Conservation (phyloP, 1,139 yeast species). For the Suhomyces ambrosiae region DNA sequence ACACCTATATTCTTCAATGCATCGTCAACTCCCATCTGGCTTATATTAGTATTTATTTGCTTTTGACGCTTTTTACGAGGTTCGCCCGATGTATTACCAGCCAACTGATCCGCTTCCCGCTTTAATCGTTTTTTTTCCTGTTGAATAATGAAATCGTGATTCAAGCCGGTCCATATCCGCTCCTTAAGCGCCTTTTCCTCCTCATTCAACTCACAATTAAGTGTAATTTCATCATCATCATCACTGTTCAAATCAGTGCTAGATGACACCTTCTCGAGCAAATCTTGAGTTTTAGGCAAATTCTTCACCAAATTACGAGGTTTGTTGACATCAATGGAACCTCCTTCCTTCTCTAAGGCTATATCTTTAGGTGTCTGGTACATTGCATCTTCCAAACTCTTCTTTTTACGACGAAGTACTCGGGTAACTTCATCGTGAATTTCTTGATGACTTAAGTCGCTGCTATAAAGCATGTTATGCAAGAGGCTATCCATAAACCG, state of each 20-base stretch:
- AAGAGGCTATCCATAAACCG: conserved; percentile 10
- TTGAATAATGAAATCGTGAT: conserved; percentile 80
- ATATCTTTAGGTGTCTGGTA: conserved; percentile 30
- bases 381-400: conserved; percentile 21
- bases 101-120: conserved; percentile 80
- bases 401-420: conserved; percentile 27
- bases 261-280: conserved; percentile 56
- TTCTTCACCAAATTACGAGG: conserved; percentile 55
- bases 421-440: conserved; percentile 23
- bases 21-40: conserved; percentile 32
- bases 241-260: conserved; percentile 60
- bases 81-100: conserved; percentile 68
- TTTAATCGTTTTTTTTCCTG: conserved; percentile 85
- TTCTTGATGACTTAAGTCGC: conserved; percentile 28
- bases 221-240: conserved; percentile 67
- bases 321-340: conserved; percentile 39
- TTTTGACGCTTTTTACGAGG: conserved; percentile 41
- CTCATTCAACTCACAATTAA: conserved; percentile 66
- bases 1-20: conserved; percentile 44
- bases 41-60: conserved; percentile 13
- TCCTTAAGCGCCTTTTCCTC: conserved; percentile 73
- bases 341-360: conserved; percentile 7
- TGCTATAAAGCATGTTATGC: conserved; percentile 18
- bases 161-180: conserved; percentile 83
- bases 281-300: conserved; percentile 57